A percentile compares a stretch with the other conserved stretches of the same genome.
These are phyloP conservation scores for Leccinum idahoense DNA, from an alignment of 1,284 basidiomycete genomes.

Conservation along the genomic window DNA sequence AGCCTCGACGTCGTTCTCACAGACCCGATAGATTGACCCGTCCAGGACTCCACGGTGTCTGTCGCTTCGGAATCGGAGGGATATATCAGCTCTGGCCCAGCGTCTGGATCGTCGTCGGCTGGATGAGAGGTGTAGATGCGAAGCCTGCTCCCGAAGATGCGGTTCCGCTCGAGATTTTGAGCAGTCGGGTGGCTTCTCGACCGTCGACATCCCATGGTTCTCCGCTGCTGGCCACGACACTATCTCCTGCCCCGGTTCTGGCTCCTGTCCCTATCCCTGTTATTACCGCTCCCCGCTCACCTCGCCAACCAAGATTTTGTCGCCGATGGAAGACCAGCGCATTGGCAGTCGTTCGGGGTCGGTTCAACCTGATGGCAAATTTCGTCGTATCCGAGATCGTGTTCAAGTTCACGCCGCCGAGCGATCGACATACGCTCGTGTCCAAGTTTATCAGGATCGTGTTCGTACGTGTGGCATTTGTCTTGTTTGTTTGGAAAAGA, in stretches of 20 bases:
- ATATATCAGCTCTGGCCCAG: conserved; percentile 19
- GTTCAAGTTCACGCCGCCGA: conserved; percentile 60
- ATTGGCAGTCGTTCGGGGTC: conserved; percentile 72
- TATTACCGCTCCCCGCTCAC: conserved; percentile 20
- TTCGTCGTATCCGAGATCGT: conserved; percentile 50
- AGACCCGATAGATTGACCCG: too few species aligned
- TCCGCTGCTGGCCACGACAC: neutral
- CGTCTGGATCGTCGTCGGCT: neutral
- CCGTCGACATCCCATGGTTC: conserved; percentile 33
- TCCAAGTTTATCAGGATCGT: conserved; percentile 84
- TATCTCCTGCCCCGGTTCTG: neutral
- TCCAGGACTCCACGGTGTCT: too few species aligned
- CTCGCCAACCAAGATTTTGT: conserved; percentile 22
- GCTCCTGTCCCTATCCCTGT: neutral
- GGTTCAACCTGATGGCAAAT: conserved; percentile 82
- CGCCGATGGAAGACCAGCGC: conserved; percentile 53
- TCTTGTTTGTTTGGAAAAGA: neutral
- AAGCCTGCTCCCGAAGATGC: conserved; percentile 55
- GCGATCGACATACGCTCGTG: conserved; percentile 64
- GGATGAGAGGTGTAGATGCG: conserved; percentile 35
- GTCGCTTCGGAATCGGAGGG: conserved; percentile 16
- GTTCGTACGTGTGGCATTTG: conserved; percentile 52
- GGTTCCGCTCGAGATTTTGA: conserved; percentile 62
- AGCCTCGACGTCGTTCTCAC: too few species aligned
- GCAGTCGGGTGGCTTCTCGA: conserved; percentile 47